phyloP scores from a whole-genome alignment of 225 moss, liverwort and hornwort species.

The Pseudoscleropodium purum region DNA sequence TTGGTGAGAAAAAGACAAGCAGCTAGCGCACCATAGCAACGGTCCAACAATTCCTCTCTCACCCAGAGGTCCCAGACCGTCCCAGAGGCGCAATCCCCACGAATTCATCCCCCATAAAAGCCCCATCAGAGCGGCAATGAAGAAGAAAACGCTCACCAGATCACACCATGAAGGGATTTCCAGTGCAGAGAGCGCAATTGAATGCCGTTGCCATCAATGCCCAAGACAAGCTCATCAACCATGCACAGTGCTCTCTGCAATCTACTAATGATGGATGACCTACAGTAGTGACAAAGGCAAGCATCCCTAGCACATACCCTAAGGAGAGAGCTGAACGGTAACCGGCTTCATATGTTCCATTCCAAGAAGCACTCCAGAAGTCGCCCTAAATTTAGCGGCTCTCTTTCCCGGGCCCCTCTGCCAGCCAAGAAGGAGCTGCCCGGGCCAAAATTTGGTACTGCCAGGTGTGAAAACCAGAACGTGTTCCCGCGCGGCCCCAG shows the following conservation, averaged over 20 bases:
- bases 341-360: background rate
- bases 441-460: background rate
- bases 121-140: background rate
- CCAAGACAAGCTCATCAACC: background rate
- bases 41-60: background rate
- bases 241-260: background rate
- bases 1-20: background rate
- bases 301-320: background rate
- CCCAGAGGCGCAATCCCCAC: background rate
- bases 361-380: background rate
- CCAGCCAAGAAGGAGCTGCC: constrained; percentile 13
- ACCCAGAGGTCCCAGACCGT: background rate
- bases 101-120: background rate
- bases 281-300: background rate
- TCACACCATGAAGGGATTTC: background rate
- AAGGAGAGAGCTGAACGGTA: background rate
- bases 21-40: constrained; percentile 2
- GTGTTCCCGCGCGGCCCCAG: background rate
- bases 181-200: background rate
- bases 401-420: background rate
- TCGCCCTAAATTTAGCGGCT: constrained; percentile 9
- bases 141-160: constrained; percentile 4
- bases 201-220: constrained; percentile 12
- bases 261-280: background rate
- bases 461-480: background rate